Percentiles rank a stretch among this genome's conserved stretches.
Evolutionary conservation across 148 eudicot genomes (phyloP).

Genomic region (Silene uniflora): DNA sequence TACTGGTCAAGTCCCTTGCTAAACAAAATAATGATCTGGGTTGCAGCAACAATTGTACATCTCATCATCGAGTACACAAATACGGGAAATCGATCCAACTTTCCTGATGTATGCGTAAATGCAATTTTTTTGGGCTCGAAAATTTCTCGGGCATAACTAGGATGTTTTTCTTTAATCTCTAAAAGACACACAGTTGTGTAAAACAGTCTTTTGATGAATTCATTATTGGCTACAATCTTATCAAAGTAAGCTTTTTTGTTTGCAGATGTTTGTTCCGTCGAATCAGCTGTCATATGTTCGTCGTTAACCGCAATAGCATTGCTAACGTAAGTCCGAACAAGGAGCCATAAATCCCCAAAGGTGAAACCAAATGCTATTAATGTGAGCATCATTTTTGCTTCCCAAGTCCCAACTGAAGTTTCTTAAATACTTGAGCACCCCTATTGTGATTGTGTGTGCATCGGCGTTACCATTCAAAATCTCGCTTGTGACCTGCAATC

Average conservation of each 20-base stretch:
- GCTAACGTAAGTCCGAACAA: conserved; percentile 39
- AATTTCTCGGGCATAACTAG: conserved; percentile 7
- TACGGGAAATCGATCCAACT: conserved; percentile 29
- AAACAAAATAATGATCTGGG: conserved; percentile 38
- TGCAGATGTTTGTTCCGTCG: conserved; percentile 30
- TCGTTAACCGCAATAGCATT: conserved; percentile 45
- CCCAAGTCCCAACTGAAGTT: conserved; percentile 51
- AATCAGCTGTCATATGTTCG: conserved; percentile 43
- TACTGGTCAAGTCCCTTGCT: conserved; percentile 25
- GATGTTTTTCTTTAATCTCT: conserved; percentile 31
- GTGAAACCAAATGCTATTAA: conserved; percentile 42
- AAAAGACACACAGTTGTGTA: conserved; percentile 30
- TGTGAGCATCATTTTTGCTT: conserved; percentile 40
- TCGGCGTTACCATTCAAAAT: conserved; percentile 36
- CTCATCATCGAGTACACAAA: conserved; percentile 50
- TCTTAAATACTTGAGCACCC: conserved; percentile 27
- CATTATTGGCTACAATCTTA: conserved; percentile 38
- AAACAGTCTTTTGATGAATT: conserved; percentile 35
- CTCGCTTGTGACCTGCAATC: conserved; percentile 38
- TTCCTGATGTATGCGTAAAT: no score
- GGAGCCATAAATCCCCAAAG: conserved; percentile 55
- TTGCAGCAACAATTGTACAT: conserved; percentile 39
- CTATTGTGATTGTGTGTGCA: conserved; percentile 36
- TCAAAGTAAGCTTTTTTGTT: conserved; percentile 32
- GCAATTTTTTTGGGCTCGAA: no score